Evolutionary conservation across 1,284 basidiomycete species (phyloP).

Genomic region (Cutaneotrichosporon cyanovorans): DNA sequence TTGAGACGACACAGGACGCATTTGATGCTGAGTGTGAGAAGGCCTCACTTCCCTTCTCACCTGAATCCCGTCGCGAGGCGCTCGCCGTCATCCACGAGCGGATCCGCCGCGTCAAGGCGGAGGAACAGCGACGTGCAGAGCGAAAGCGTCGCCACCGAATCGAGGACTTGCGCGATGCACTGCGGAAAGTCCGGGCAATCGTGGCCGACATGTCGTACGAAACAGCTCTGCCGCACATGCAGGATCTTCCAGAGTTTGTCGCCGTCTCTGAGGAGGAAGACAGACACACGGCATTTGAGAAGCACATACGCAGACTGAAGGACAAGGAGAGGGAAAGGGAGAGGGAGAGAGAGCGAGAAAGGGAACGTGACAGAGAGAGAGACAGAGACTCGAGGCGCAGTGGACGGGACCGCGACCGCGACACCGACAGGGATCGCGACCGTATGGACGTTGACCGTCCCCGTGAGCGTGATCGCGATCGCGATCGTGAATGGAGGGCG

Average conservation of each 20-base stretch:
- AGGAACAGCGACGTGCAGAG: slow-evolving; percentile 72
- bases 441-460: slow-evolving; percentile 15
- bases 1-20: slow-evolving; percentile 46
- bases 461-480: slow-evolving; percentile 20
- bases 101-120: slow-evolving; percentile 64
- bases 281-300: slow-evolving; percentile 67
- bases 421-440: slow-evolving; percentile 34
- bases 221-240: slow-evolving; percentile 66
- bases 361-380: slow-evolving; percentile 38
- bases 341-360: slow-evolving; percentile 16
- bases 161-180: slow-evolving; percentile 90
- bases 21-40: slow-evolving; percentile 51
- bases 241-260: slow-evolving; percentile 72
- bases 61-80: slow-evolving; percentile 54
- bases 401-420: slow-evolving; percentile 7
- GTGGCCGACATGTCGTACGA: slow-evolving; percentile 69
- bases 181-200: slow-evolving; percentile 77
- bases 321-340: slow-evolving; percentile 62
- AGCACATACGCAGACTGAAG: slow-evolving; percentile 80
- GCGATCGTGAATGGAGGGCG: slow-evolving; percentile 41
- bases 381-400: slow-evolving; percentile 7
- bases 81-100: slow-evolving; percentile 60
- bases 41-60: slow-evolving; percentile 26
- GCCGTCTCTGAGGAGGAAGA: slow-evolving; percentile 70
- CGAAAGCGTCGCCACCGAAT: slow-evolving; percentile 76